phyloP scores from a whole-genome alignment of 257 asterid species.

The Solanum lignicaule region DNA sequence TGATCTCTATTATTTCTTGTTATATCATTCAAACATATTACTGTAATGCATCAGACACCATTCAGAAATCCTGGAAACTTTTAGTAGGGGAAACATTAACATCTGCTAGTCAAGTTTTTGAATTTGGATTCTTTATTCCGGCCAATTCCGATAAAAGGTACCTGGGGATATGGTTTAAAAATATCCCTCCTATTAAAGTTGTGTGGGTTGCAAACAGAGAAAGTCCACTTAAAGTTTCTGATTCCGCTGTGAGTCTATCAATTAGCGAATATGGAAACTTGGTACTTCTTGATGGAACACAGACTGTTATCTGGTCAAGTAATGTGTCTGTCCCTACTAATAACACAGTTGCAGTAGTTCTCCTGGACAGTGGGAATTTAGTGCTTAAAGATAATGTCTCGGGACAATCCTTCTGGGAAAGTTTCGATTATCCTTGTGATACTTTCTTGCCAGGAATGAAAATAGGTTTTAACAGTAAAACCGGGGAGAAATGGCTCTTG shows the following conservation, averaged over 20 bases:
- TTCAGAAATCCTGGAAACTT: constrained; percentile 27
- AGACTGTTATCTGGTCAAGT: constrained; percentile 10
- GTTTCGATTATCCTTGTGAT: constrained; percentile 8
- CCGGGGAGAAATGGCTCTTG: constrained; percentile 1
- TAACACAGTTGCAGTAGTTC: constrained; percentile 5
- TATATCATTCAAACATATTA: not conserved
- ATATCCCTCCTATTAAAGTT: not conserved
- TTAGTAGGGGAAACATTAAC: constrained; percentile 22
- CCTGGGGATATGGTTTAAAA: constrained; percentile 69
- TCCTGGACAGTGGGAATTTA: constrained; percentile 10
- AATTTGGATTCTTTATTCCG: constrained; percentile 61
- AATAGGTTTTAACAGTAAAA: constrained; percentile 1
- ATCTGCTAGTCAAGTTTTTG: constrained; percentile 39
- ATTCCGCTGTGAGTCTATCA: not conserved
- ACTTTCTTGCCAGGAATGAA: constrained; percentile 9
- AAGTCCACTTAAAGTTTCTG: constrained; percentile 4
- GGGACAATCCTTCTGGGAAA: constrained; percentile 3
- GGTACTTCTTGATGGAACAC: constrained; percentile 10
- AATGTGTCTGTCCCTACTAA: constrained; percentile 1
- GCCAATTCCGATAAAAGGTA: constrained; percentile 20
- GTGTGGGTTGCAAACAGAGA: constrained; percentile 18
- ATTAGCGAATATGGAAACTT: constrained; percentile 9
- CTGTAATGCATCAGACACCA: constrained; percentile 19
- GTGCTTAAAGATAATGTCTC: constrained; percentile 12
- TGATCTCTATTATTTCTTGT: not conserved